Evolutionary conservation across 2,329 filamentous ascomycete genomes (phyloP).

Genomic region (Cladosporium sp.): DNA sequence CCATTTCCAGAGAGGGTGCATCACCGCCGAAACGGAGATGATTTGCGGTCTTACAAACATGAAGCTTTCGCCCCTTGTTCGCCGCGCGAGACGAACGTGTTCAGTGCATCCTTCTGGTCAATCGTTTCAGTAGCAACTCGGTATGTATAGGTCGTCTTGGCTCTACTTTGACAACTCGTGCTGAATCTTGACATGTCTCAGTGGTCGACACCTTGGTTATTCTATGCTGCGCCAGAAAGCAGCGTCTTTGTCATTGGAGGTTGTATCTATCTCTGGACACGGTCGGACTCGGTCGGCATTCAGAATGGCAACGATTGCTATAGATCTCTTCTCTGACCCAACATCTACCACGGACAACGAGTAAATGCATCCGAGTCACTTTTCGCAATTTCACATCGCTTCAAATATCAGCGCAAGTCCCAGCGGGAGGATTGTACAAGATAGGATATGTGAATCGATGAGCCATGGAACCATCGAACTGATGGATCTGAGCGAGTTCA

Average conservation of each 20-base stretch:
- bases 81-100: neutral
- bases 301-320: neutral
- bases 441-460: neutral
- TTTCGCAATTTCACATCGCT: neutral
- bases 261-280: neutral
- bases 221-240: neutral
- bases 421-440: neutral
- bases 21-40: neutral
- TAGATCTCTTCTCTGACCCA: too few species aligned
- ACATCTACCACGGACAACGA: neutral
- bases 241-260: neutral
- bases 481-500: neutral
- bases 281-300: neutral
- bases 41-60: neutral
- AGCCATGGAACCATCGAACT: neutral
- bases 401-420: neutral
- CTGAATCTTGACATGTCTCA: neutral
- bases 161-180: neutral
- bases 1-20: neutral
- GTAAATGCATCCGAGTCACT: neutral
- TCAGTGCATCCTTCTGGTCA: neutral
- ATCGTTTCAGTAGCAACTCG: neutral
- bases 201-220: neutral
- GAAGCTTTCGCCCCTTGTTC: neutral
- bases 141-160: neutral